Base-by-base conservation (phyloP, 177 flowering plant genomes). In the Vitis hybrid region DNA sequence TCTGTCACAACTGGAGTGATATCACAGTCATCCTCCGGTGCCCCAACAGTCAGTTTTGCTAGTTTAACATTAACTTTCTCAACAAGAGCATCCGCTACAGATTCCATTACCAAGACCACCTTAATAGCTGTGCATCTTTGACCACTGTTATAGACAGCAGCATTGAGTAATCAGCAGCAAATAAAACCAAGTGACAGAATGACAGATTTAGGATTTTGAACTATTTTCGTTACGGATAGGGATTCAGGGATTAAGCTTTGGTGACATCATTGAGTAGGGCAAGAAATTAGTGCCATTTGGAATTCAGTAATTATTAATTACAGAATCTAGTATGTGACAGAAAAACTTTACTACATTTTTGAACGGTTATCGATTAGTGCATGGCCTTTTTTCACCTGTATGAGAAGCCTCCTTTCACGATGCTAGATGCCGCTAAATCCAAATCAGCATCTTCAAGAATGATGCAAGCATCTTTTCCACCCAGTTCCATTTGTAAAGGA, bases 391-490 rank as follows among this genome's bases (percentile, higher is more conserved):
- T 40, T 76, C 59, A 88, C 99, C 99, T 96, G 87, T 94, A 96
- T 61, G 98, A 94, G 79, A 94, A 93, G 15, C 99, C 99, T 65
- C 99, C 99, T 78, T 96, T 96, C 11, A 96, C 75, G 8, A 96
- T 88, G 79, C 90, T 93, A 5, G 88, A 76, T 1, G 97, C 97
- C 1, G 83, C 99, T 70, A 96, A 81, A 74, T 94, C 99, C 24
- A 96, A 77, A 78, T 96, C 99, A 48, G 98, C 97, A 72, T 96
- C 99, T 74, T 93, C 99, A 66, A 96, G 98, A 64, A 96, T 94
- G 70, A 96, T 91, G 86, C 99, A 96, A 15, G 98, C 98, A 75
- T 96, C 99, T 84, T 96, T 96, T 49, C 99, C 99, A 72, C 99
- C 98, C 24, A 96, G 80, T 58, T 96, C 99, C 99, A 96, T 96